Base-by-base conservation (phyloP, 1,139 yeast genomes). In the Candida tetrigidarum region DNA sequence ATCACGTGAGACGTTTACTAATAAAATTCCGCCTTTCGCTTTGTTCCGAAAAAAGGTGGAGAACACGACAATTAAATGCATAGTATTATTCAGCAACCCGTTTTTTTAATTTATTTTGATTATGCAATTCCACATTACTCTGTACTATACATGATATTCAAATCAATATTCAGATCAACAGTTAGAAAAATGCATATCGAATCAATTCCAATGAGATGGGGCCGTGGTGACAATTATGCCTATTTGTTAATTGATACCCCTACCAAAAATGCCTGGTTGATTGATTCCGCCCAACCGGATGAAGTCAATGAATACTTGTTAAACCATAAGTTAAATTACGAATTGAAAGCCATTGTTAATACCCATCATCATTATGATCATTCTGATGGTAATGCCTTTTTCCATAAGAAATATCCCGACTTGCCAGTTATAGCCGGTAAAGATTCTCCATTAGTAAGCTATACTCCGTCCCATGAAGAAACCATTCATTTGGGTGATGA, bases 351-450 rank as follows among this genome's bases (percentile, higher is more conserved):
- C 1, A 86, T 93, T 50, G 96, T 89, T 44, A 93, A 93, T 63
- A 93, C 99, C 1, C 99, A 93, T 60, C 98, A 95, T 62, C 99
- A 93, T 63, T 80, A 83, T 57, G 99, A 93, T 61, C 99, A 93
- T 66, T 77, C 97, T 1, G 97, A 89, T 18, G 99, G 99, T 1
- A 93, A 93, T 61, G 65, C 69, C 25, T 72, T 67, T 20, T 64
- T 64, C 55, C 74, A 69, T 49, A 58, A 61, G 38, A 55, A 55
- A 41, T 78, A 73, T 53, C 82, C 85, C 1, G 72, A 67, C 36
- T 58, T 85, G 40, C 91, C 92, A 1, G 71, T 92, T n/a, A 83
- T 90, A 59, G 97, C 92, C 0, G 99, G 99, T 10, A 78, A 75
- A 48, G 90, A 87, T 57, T 84, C 90, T 2, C 89, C 90, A 0